Evolutionary conservation across 805 yeast species (phyloP), one percentile per base, ranked within the genome.

Genomic region (Saccharomycopsis babjevae): DNA sequence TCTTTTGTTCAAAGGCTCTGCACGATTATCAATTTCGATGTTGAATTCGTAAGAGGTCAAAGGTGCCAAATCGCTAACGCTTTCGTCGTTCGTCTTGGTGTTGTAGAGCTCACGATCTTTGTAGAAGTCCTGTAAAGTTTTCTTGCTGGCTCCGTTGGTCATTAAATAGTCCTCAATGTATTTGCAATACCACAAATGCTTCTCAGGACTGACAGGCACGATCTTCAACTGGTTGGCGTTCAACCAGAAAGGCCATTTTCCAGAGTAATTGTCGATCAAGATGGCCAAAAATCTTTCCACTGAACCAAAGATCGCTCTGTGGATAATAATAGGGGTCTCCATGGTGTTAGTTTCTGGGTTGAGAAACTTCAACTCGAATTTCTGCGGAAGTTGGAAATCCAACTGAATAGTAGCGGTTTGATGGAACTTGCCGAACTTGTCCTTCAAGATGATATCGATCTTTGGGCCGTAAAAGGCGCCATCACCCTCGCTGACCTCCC

Each of bases 241-340:
- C 54, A 94, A 70, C 99, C 99, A 94, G 70, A 94, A 91, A 10
- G 99, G 99, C 98, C 98, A 94, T 66, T 86, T 85, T 0, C 98
- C 99, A 61, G 83, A 82, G 71, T 84, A 89, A 66, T 92, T 96
- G 70, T 94, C 98, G 58, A 94, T 83, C 63, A 94, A 76, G 62
- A 94, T 81, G 1, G 98, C 97, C 74, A 94, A 74, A 69, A 94
- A 94, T 68, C 99, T 78, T 71, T 94, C 99, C 8, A 94, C 78
- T 0, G 97, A 91, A 0, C 99, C 99, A 70, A 90, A 89, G 1
- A 93, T 90, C 0, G 99, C 99, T 60, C 99, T 79, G 70, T 94
- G 99, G 36, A 94, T 82, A 90, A 94, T 84, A n/a, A 94, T 93
- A 2, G 99, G 99, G 52, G 80, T 80, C 62, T 84, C 80, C 77